These are phyloP conservation scores for Linderina pennispora DNA, from an alignment of 192 early-diverging fungal species.

Conservation along the genomic window DNA sequence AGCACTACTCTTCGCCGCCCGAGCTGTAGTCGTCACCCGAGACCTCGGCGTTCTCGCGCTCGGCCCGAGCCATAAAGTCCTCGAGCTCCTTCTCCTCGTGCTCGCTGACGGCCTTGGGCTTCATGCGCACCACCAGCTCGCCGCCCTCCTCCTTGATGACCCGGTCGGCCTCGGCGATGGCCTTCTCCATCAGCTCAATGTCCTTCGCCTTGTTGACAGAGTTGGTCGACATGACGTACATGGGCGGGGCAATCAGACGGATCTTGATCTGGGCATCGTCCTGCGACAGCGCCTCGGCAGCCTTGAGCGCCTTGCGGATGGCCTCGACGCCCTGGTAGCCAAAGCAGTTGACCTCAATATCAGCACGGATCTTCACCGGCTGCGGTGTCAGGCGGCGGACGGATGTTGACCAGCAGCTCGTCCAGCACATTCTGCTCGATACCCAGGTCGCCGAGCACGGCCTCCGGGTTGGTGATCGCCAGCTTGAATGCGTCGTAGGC, in stretches of 20 bases:
- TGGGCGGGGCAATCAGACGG: constrained; percentile 87
- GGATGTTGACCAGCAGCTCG: constrained; percentile 80
- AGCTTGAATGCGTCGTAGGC: constrained; percentile 97
- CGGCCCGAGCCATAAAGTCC: constrained; percentile 79
- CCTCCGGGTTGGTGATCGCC: constrained; percentile 79
- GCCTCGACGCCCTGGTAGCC: constrained; percentile 95
- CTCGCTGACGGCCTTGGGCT: constrained; percentile 84
- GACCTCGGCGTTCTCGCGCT: constrained; percentile 89
- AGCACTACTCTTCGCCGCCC: constrained; percentile 53
- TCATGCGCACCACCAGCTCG: constrained; percentile 79
- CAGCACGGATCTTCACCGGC: constrained; percentile 92
- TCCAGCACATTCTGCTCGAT: constrained; percentile 56
- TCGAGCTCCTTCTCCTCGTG: constrained; percentile 92
- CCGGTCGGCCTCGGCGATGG: constrained; percentile 75
- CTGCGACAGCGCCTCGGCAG: constrained; percentile 78
- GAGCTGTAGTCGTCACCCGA: constrained; percentile 87
- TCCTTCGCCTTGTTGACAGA: constrained; percentile 79
- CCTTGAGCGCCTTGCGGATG: constrained; percentile 81
- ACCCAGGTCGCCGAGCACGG: constrained; percentile 76
- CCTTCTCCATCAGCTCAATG: constrained; percentile 84
- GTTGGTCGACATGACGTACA: constrained; percentile 88
- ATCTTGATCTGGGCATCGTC: constrained; percentile 76
- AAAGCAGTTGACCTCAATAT: constrained; percentile 91
- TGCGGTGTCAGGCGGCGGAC: constrained; percentile 91
- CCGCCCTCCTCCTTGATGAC: constrained; percentile 69